A percentile compares a stretch with the other conserved stretches of the same genome.
Conservation (phyloP, 257 asterid genomes). For the Plantago ovata region DNA sequence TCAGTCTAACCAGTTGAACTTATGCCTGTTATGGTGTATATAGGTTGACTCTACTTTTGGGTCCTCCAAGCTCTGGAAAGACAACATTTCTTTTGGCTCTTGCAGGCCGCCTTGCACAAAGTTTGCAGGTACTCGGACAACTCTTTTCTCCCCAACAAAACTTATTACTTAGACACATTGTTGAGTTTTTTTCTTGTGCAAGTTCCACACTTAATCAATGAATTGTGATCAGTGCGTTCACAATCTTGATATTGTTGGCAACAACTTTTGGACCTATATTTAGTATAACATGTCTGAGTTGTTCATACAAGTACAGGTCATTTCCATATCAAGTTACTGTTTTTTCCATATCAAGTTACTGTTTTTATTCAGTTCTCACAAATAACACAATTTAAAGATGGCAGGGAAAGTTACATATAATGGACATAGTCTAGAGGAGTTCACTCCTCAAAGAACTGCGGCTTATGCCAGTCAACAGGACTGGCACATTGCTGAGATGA, state of each 20-base stretch:
- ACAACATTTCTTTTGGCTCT: conserved; percentile 84
- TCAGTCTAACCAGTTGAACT: no score
- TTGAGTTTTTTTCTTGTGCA: no score
- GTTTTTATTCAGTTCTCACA: conserved; percentile 22
- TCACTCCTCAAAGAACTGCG: conserved; percentile 69
- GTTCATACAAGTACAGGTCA: conserved; percentile 3
- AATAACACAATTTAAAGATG: conserved; percentile 52
- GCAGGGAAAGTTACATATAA: conserved; percentile 65
- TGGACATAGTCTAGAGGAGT: conserved; percentile 59
- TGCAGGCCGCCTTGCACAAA: conserved; percentile 62
- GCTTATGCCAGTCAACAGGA: conserved; percentile 71
- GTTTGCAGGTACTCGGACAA: conserved; percentile 45
- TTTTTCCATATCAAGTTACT: conserved; percentile 9
- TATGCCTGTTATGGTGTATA: no score
- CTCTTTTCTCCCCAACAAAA: no score
- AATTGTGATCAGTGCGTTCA: no score
- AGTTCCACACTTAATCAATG: no score
- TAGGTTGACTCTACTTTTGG: conserved; percentile 75
- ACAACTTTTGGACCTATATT: not conserved
- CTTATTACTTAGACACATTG: no score
- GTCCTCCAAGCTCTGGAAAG: conserved; percentile 88
- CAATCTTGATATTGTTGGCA: no score
- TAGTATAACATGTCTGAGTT: not conserved
- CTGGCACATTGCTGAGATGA: conserved; percentile 73
- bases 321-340: not conserved